Conservation (phyloP, 805 yeast genomes). For the Saccharomyces paradoxus region DNA sequence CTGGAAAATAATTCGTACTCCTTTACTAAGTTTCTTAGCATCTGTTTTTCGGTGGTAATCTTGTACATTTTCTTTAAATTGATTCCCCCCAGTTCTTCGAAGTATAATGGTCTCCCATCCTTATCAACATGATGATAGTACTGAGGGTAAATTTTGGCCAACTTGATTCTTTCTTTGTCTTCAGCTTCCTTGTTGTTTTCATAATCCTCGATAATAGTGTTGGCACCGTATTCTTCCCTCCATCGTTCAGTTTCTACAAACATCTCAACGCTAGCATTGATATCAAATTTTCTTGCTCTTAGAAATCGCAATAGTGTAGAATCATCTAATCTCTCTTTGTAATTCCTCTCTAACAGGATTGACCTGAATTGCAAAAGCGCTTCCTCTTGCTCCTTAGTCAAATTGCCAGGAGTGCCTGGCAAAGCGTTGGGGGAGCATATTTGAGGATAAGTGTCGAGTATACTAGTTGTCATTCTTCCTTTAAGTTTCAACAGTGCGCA, state of each 20-base stretch:
- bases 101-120: slow-evolving; percentile 94
- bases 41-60: slow-evolving; percentile 89
- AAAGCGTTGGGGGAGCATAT: slow-evolving; percentile 52
- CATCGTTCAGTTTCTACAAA: slow-evolving; percentile 80
- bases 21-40: slow-evolving; percentile 93
- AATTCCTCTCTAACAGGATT: slow-evolving; percentile 55
- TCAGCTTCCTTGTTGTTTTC: slow-evolving; percentile 84
- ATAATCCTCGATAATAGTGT: slow-evolving; percentile 80
- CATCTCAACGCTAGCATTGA: slow-evolving; percentile 72
- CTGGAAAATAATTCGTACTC: slow-evolving; percentile 87
- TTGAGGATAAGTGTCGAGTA: slow-evolving; percentile 56
- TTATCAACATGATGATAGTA: slow-evolving; percentile 94
- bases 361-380: slow-evolving; percentile 51
- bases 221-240: slow-evolving; percentile 81
- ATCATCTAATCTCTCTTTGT: slow-evolving; percentile 71
- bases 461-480: neutral
- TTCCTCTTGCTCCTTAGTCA: slow-evolving; percentile 59
- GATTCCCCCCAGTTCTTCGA: slow-evolving; percentile 88
- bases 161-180: slow-evolving; percentile 82
- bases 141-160: slow-evolving; percentile 88
- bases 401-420: slow-evolving; percentile 75
- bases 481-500: neutral
- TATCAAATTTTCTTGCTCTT: slow-evolving; percentile 91
- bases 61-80: slow-evolving; percentile 86
- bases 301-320: slow-evolving; percentile 78